Conservation (phyloP, 1,284 basidiomycete genomes). For the Ceratobasidium sp. region DNA sequence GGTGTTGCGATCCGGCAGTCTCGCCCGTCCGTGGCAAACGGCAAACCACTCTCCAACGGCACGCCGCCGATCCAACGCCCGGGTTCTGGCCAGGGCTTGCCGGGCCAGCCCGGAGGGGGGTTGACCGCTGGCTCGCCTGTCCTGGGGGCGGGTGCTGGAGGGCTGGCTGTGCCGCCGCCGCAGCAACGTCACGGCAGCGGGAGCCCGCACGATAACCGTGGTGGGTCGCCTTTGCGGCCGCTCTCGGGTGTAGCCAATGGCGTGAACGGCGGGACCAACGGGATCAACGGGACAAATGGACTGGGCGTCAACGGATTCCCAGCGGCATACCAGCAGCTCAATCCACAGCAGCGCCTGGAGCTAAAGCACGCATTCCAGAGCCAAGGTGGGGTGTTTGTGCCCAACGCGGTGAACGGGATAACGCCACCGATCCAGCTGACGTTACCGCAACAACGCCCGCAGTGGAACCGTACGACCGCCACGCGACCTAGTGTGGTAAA, state of each 20-base stretch:
- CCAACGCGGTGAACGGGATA: conserved; percentile 22
- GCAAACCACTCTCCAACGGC: conserved; percentile 37
- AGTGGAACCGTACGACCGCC: conserved; percentile 21
- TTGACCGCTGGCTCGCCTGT: conserved; percentile 12
- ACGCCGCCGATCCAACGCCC: conserved; percentile 24
- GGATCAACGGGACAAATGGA: conserved; percentile 9
- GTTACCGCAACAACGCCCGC: conserved; percentile 28
- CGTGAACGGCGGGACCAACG: conserved; percentile 18
- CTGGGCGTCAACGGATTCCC: conserved; percentile 4
- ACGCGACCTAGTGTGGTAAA: conserved; percentile 15
- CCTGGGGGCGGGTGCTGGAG: conserved; percentile 9
- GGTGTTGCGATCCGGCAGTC: conserved; percentile 38
- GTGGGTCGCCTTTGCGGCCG: conserved; percentile 33
- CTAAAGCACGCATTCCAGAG: conserved; percentile 30
- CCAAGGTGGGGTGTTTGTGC: conserved; percentile 33
- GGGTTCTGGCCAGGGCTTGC: conserved; percentile 12
- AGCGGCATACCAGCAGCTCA: conserved; percentile 31
- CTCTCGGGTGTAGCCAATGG: conserved; percentile 37
- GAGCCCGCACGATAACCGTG: conserved; percentile 37
- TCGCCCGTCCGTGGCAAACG: conserved; percentile 13
- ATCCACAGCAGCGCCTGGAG: conserved; percentile 27
- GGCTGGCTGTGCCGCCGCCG: conserved; percentile 23
- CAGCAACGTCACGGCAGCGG: conserved; percentile 31
- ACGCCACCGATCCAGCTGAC: conserved; percentile 36
- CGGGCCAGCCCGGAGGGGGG: background rate